Evolutionary conservation across 306 rosid genomes (phyloP).

Genomic region (Prunus padus): DNA sequence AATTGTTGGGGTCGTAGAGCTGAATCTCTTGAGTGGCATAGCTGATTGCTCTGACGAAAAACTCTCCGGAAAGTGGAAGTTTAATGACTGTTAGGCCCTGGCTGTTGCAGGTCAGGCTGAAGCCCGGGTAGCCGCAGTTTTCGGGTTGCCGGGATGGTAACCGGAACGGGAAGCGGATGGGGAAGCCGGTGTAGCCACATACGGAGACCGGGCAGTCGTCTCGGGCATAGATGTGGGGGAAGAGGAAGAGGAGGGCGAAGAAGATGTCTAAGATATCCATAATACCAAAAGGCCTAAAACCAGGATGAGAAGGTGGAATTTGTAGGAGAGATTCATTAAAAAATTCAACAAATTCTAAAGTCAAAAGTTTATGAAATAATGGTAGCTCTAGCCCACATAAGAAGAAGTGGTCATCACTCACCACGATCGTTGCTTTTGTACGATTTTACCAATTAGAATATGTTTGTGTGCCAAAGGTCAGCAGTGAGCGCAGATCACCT

Average conservation of each 20-base stretch:
- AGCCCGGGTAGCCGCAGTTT: constrained; percentile 66
- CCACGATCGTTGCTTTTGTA: neutral
- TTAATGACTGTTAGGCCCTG: constrained; percentile 31
- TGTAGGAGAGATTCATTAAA: constrained; percentile 16
- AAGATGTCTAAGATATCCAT: constrained; percentile 37
- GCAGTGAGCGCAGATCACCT: neutral
- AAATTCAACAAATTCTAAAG: constrained; percentile 20
- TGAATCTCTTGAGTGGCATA: constrained; percentile 49
- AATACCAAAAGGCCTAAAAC: constrained; percentile 25
- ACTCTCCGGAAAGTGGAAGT: constrained; percentile 48
- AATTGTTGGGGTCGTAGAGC: constrained; percentile 50
- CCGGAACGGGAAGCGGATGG: constrained; percentile 64
- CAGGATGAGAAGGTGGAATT: constrained; percentile 9
- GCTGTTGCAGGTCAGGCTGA: constrained; percentile 45
- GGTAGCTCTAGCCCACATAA: constrained; percentile 12
- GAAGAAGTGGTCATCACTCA: neutral
- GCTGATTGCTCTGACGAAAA: constrained; percentile 45
- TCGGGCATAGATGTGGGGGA: constrained; percentile 28
- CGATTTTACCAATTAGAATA: constrained; percentile 7
- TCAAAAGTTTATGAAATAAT: constrained; percentile 34
- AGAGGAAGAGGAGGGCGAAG: constrained; percentile 30
- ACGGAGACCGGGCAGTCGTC: constrained; percentile 35
- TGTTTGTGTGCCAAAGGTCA: neutral
- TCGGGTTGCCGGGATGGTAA: constrained; percentile 26
- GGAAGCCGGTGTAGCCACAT: constrained; percentile 34